These are phyloP conservation scores for Lyophyllum decastes DNA, from an alignment of 768 basidiomycete species.

Conservation along the genomic window DNA sequence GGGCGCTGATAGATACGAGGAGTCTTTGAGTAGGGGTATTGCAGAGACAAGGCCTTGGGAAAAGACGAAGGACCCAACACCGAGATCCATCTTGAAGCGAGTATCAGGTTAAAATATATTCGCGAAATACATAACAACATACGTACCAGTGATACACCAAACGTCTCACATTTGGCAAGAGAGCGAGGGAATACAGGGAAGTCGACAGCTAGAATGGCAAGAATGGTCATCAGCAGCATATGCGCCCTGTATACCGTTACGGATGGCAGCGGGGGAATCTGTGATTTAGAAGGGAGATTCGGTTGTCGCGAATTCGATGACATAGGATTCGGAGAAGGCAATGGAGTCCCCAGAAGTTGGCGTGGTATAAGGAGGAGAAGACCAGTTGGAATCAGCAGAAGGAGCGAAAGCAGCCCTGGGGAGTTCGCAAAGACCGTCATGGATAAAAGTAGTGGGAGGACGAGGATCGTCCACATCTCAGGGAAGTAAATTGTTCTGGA, in stretches of 20 bases:
- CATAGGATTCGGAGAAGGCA: constrained; percentile 43
- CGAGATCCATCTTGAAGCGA: constrained; percentile 85
- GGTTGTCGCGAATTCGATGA: constrained; percentile 11
- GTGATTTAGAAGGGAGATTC: constrained; percentile 9
- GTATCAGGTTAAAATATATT: constrained; percentile 6
- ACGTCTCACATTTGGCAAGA: constrained; percentile 92
- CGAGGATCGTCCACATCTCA: constrained; percentile 64
- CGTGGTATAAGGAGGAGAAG: constrained; percentile 46
- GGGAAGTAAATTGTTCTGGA: constrained; percentile 38
- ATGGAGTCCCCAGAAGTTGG: constrained; percentile 44
- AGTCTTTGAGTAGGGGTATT: constrained; percentile 71
- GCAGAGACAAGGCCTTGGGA: constrained; percentile 94
- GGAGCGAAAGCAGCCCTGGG: constrained; percentile 51
- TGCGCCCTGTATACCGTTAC: constrained; percentile 89
- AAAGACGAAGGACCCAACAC: constrained; percentile 97
- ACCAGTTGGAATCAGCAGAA: constrained; percentile 47
- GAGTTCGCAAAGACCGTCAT: constrained; percentile 73
- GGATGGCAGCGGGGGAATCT: constrained; percentile 62
- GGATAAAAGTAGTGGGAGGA: constrained; percentile 77
- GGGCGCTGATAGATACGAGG: constrained; percentile 49
- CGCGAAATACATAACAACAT: background rate
- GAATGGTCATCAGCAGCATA: constrained; percentile 91
- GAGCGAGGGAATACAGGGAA: constrained; percentile 88
- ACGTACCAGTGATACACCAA: constrained; percentile 88
- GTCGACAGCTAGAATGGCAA: constrained; percentile 94